These are phyloP conservation scores for Craspedostauros australis DNA, from an alignment of 108 stramenopile genomes.

Conservation along the genomic window DNA sequence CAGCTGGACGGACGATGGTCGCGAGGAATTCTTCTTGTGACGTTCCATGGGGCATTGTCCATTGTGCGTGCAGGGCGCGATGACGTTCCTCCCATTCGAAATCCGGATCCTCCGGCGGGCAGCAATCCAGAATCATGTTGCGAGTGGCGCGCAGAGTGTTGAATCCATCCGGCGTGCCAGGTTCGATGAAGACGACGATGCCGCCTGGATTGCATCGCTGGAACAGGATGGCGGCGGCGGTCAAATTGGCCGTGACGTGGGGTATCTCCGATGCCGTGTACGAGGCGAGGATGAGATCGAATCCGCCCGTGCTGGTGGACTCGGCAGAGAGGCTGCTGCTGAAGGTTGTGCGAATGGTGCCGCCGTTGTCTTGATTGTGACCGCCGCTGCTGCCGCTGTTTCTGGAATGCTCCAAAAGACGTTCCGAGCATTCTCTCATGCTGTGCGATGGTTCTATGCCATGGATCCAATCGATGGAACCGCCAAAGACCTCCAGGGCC, in stretches of 20 bases:
- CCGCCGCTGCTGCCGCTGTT: no score
- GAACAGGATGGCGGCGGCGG: constrained; percentile 61
- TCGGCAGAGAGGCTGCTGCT: no score
- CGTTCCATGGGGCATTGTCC: constrained; percentile 72
- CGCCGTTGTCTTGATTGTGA: no score
- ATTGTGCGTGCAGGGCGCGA: constrained; percentile 84
- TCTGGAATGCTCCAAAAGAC: constrained; percentile 46
- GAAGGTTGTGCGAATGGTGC: no score
- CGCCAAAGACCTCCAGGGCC: constrained; percentile 58
- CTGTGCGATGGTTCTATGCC: constrained; percentile 68
- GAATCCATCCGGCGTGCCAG: constrained; percentile 85
- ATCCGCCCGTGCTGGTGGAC: no score
- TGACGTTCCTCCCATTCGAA: constrained; percentile 43
- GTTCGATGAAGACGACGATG: constrained; percentile 74
- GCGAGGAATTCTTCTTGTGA: constrained; percentile 43
- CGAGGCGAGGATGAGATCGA: constrained; percentile 63
- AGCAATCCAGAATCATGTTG: constrained; percentile 78
- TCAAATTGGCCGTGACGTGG: constrained; percentile 43
- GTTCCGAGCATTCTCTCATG: constrained; percentile 62
- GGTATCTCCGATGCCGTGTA: constrained; percentile 67
- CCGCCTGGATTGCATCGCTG: constrained; percentile 64
- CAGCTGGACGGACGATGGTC: constrained; percentile 23
- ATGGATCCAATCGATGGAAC: constrained; percentile 74
- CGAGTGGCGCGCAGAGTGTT: constrained; percentile 57
- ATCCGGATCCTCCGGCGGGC: constrained; percentile 44